These are phyloP conservation scores for Pleurotus platypus DNA, from an alignment of 768 basidiomycete genomes.

Conservation along the genomic window DNA sequence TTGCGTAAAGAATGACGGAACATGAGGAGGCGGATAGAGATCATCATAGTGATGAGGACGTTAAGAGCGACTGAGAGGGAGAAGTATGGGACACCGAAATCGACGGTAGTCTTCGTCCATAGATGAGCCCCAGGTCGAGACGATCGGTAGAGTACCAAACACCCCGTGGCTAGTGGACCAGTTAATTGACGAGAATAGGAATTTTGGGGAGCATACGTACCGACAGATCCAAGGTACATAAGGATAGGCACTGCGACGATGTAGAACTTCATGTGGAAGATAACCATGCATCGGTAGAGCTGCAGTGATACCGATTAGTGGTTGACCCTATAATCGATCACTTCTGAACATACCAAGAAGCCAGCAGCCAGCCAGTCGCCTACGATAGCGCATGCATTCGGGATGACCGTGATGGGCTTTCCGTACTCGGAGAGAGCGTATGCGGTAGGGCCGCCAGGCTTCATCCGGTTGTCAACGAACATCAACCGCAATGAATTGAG, in stretches of 20 bases:
- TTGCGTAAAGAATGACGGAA: constrained; percentile 18
- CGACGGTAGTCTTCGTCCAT: constrained; percentile 15
- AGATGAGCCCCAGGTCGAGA: constrained; percentile 9
- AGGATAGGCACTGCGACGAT: constrained; percentile 9
- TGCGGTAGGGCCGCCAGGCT: constrained; percentile 19
- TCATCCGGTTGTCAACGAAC: constrained; percentile 25
- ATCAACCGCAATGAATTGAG: constrained; percentile 22
- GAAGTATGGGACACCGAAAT: constrained; percentile 33
- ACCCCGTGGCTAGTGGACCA: constrained; percentile 1
- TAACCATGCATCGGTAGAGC: constrained; percentile 10
- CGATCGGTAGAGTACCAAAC: constrained; percentile 9
- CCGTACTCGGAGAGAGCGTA: constrained; percentile 16
- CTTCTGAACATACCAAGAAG: constrained; percentile 4
- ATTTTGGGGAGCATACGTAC: neutral
- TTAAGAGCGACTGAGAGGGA: constrained; percentile 32
- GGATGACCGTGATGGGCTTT: constrained; percentile 5
- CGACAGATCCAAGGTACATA: constrained; percentile 11
- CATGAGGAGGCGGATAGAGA: constrained; percentile 30
- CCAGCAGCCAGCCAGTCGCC: constrained; percentile 13
- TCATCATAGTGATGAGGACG: constrained; percentile 31
- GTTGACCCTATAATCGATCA: neutral
- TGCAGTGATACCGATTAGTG: neutral
- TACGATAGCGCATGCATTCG: constrained; percentile 8
- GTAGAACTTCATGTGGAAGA: constrained; percentile 12
- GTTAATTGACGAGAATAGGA: neutral